A percentile compares a stretch with the other conserved stretches of the same genome.
Conservation (phyloP, 2,329 filamentous ascomycete genomes). For the Incumbomyces lentus region DNA sequence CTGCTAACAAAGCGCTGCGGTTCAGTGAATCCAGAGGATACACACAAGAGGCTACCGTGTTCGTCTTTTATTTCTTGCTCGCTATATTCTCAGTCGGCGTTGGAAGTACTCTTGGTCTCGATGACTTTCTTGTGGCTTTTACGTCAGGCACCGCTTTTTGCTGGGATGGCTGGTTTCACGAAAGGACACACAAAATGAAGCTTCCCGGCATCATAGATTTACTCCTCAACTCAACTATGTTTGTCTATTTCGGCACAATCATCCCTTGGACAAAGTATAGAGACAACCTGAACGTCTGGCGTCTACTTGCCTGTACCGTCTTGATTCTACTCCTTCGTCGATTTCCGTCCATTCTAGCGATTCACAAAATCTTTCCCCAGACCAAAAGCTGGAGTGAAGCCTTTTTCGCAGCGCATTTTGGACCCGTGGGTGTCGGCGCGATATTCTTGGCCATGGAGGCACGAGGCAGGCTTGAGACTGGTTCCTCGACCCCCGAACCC, state of each 20-base stretch:
- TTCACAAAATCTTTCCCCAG: constrained; percentile 40
- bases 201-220: constrained; percentile 44
- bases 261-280: constrained; percentile 41
- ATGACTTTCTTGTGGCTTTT: constrained; percentile 49
- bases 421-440: constrained; percentile 47
- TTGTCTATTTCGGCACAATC: constrained; percentile 47
- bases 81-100: constrained; percentile 43
- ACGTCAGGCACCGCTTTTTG: constrained; percentile 46
- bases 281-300: constrained; percentile 26
- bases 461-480: constrained; percentile 42
- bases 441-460: constrained; percentile 49
- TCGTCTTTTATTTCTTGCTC: constrained; percentile 47
- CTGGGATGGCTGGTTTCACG: constrained; percentile 43
- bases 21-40: constrained; percentile 37
- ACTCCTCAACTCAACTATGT: constrained; percentile 45
- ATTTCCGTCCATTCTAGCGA: constrained; percentile 40
- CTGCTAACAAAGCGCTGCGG: constrained; percentile 39
- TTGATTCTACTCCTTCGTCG: constrained; percentile 44
- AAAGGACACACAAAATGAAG: constrained; percentile 35
- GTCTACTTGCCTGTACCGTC: constrained; percentile 36
- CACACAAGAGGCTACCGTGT: constrained; percentile 40
- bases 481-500: constrained; percentile 34
- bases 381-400: constrained; percentile 43
- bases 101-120: constrained; percentile 41
- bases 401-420: constrained; percentile 47